These are phyloP conservation scores for Vanrija pseudolonga DNA, from an alignment of 1,284 basidiomycete species.

Conservation along the genomic window DNA sequence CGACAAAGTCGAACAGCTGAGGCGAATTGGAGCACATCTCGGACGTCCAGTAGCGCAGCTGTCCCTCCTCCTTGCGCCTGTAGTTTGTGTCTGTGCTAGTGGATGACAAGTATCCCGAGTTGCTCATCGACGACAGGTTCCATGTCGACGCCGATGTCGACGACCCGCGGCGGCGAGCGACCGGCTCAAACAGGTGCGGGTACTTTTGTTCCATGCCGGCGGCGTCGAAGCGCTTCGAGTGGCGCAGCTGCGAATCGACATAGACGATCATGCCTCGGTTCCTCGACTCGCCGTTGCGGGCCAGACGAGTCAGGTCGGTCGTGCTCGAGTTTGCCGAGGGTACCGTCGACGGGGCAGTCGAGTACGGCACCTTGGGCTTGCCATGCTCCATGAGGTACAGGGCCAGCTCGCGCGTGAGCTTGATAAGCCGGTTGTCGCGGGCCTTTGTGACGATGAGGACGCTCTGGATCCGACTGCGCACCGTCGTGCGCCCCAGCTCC, in stretches of 20 bases:
- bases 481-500: slow-evolving; percentile 92
- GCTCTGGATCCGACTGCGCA: slow-evolving; percentile 85
- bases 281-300: not conserved
- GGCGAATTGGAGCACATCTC: slow-evolving; percentile 91
- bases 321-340: slow-evolving; percentile 51
- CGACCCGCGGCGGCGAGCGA: slow-evolving; percentile 61
- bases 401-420: slow-evolving; percentile 88
- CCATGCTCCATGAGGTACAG: slow-evolving; percentile 86
- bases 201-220: slow-evolving; percentile 78
- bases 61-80: slow-evolving; percentile 63
- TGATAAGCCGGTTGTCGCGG: slow-evolving; percentile 92
- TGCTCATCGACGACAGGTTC: slow-evolving; percentile 30
- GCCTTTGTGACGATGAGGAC: slow-evolving; percentile 98
- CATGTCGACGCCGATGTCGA: slow-evolving; percentile 51
- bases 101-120: slow-evolving; percentile 21
- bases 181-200: slow-evolving; percentile 81
- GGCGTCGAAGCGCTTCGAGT: slow-evolving; percentile 91
- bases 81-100: not conserved
- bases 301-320: not conserved
- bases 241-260: slow-evolving; percentile 89
- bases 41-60: slow-evolving; percentile 94
- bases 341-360: not conserved
- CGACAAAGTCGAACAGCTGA: slow-evolving; percentile 95
- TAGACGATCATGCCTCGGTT: slow-evolving; percentile 53
- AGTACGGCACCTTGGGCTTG: slow-evolving; percentile 2